Evolutionary conservation across 148 eudicot genomes (phyloP).

Genomic region (Silene uniflora): DNA sequence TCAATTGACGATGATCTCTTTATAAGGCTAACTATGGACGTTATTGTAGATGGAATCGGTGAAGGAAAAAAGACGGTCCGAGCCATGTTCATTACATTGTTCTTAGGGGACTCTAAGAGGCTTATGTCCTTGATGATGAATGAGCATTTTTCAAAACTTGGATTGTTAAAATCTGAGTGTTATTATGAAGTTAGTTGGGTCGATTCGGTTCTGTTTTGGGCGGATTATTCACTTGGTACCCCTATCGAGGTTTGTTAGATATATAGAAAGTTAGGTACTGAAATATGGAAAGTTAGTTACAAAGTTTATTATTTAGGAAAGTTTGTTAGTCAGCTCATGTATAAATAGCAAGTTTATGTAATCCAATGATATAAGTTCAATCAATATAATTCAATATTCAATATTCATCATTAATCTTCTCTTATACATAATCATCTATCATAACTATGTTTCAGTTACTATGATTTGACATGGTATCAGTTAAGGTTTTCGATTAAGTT

Average conservation of each 20-base stretch:
- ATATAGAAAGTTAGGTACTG: no score
- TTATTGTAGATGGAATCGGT: not conserved
- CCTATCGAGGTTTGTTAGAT: constrained; percentile 8
- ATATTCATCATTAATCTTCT: no score
- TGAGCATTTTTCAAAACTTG: constrained; percentile 12
- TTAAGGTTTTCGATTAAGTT: no score
- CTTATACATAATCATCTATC: no score
- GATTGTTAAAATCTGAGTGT: not conserved
- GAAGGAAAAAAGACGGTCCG: constrained; percentile 12
- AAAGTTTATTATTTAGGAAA: no score
- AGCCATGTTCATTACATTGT: constrained; percentile 13
- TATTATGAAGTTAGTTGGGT: constrained; percentile 19
- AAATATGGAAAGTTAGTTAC: no score
- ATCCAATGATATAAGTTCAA: no score
- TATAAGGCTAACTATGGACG: constrained; percentile 16
- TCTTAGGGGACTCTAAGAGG: constrained; percentile 12
- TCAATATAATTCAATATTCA: no score
- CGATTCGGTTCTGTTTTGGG: constrained; percentile 21
- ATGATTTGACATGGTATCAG: no score
- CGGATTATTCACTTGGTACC: not conserved
- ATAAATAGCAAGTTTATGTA: no score
- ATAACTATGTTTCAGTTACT: no score
- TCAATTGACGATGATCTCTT: constrained; percentile 13
- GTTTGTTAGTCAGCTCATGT: no score
- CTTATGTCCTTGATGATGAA: constrained; percentile 3